phyloP scores from a whole-genome alignment of 768 basidiomycete species.

The Mycena venus region DNA sequence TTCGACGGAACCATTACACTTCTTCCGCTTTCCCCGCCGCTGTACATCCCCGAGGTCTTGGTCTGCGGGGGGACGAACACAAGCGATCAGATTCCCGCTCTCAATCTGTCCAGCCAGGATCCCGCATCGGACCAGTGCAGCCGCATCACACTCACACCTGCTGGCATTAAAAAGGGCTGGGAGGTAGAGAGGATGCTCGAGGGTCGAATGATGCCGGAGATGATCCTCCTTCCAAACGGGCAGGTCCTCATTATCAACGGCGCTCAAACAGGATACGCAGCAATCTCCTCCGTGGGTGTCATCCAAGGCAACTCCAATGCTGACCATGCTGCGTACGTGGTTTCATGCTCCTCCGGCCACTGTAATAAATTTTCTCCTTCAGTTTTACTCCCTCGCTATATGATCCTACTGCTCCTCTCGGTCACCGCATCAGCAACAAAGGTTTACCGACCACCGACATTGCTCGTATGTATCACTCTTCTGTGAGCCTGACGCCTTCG shows the following conservation, averaged over 20 bases:
- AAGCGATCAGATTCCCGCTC: constrained; percentile 44
- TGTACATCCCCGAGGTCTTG: constrained; percentile 29
- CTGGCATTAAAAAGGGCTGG: constrained; percentile 47
- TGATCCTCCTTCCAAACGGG: constrained; percentile 52
- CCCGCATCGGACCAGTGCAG: constrained; percentile 51
- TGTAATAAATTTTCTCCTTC: background rate
- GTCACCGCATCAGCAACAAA: constrained; percentile 52
- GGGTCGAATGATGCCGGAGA: constrained; percentile 67
- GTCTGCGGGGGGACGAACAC: constrained; percentile 34
- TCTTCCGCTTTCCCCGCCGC: constrained; percentile 29
- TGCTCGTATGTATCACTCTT: constrained; percentile 51
- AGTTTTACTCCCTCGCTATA: constrained; percentile 54
- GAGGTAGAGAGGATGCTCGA: constrained; percentile 61
- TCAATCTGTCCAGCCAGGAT: constrained; percentile 66
- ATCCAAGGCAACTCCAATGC: constrained; percentile 59
- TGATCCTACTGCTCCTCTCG: constrained; percentile 50
- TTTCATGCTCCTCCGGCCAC: background rate
- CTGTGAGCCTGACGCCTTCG: constrained; percentile 47
- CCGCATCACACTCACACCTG: constrained; percentile 54
- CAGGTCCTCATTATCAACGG: constrained; percentile 64
- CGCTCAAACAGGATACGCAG: constrained; percentile 50
- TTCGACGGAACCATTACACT: constrained; percentile 28
- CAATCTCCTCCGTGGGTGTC: constrained; percentile 37
- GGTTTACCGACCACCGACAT: constrained; percentile 43
- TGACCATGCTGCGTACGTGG: constrained; percentile 53